These are phyloP conservation scores for Microbotryum silenes-acaulis DNA, from an alignment of 1,284 basidiomycete genomes.

Conservation along the genomic window DNA sequence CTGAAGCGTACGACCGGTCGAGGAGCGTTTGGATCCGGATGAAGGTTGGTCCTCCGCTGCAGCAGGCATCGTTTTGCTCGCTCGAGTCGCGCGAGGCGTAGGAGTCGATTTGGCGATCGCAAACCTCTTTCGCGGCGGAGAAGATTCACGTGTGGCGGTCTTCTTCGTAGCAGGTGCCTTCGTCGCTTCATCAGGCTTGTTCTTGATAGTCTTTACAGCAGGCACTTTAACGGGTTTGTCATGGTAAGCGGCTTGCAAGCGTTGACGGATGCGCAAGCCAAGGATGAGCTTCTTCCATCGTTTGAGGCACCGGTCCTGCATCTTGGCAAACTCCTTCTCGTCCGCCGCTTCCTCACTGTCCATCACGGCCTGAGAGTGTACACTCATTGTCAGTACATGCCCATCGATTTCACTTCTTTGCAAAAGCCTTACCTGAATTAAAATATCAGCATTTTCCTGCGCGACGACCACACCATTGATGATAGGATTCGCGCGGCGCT, in stretches of 20 bases:
- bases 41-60: neutral
- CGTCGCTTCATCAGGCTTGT: neutral
- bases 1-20: neutral
- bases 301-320: conserved; percentile 72
- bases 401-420: neutral
- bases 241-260: conserved; percentile 38
- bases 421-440: conserved; percentile 59
- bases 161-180: no score
- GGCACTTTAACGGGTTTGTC: neutral
- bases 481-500: conserved; percentile 74
- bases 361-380: conserved; percentile 5
- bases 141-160: no score
- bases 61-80: neutral
- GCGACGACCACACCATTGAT: conserved; percentile 83
- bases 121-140: no score
- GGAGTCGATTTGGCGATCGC: no score
- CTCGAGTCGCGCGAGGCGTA: neutral
- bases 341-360: conserved; percentile 58
- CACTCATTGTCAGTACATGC: neutral
- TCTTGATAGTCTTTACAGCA: neutral
- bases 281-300: conserved; percentile 83
- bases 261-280: conserved; percentile 73
- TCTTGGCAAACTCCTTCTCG: conserved; percentile 66
- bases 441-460: conserved; percentile 60
- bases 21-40: neutral